Percentiles rank a stretch among this genome's conserved stretches.
Evolutionary conservation across 345 rosid genomes (phyloP).

Genomic region (Anastatica hierochuntica): DNA sequence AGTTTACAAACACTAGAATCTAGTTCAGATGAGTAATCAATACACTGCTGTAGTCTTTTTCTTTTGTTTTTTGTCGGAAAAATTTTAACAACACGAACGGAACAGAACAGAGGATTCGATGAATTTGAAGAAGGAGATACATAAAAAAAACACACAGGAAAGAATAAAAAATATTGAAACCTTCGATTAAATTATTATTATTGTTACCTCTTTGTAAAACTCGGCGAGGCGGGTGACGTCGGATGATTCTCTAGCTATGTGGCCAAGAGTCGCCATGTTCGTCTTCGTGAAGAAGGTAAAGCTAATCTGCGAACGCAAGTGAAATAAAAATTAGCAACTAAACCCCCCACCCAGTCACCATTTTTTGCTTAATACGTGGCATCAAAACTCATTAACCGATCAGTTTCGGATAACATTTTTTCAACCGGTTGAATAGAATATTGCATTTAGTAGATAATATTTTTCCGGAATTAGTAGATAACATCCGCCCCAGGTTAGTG

Average conservation of each 20-base stretch:
- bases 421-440: no score
- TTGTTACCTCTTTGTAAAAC: conserved; percentile 63
- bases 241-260: conserved; percentile 79
- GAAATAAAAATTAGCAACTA: background rate
- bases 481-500: no score
- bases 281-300: background rate
- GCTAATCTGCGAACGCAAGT: background rate
- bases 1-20: background rate
- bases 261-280: conserved; percentile 53
- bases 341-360: no score
- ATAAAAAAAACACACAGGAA: background rate
- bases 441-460: no score
- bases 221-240: conserved; percentile 58
- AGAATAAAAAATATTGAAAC: background rate
- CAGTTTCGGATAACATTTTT: no score
- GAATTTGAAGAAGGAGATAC: background rate
- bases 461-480: no score
- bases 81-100: background rate
- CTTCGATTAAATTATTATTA: background rate
- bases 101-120: background rate
- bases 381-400: no score
- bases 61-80: no score
- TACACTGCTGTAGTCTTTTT: background rate
- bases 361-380: no score
- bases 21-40: background rate